Conservation (phyloP, 306 rosid species). For the Prunus mira region DNA sequence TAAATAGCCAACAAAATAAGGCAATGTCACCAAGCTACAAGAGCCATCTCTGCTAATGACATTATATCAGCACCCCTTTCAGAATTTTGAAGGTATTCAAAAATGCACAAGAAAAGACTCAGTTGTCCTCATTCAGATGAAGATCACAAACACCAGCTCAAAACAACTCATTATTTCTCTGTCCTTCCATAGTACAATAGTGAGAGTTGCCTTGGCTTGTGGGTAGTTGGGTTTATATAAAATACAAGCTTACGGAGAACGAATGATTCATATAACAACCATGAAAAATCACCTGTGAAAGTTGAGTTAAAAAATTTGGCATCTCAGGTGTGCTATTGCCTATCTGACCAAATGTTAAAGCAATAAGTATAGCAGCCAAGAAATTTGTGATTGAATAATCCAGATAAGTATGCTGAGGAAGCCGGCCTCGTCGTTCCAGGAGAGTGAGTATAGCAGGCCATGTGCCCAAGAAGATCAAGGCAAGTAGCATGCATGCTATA, state of each 20-base stretch:
- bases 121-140: too few species aligned
- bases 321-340: constrained; percentile 47
- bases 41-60: too few species aligned
- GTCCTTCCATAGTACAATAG: not conserved
- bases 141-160: too few species aligned
- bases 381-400: constrained; percentile 80
- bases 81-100: too few species aligned
- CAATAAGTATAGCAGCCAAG: constrained; percentile 79
- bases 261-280: not conserved
- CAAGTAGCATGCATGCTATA: constrained; percentile 73
- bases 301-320: constrained; percentile 69
- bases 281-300: constrained; percentile 48
- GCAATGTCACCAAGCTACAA: too few species aligned
- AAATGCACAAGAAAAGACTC: too few species aligned
- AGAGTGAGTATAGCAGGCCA: constrained; percentile 87
- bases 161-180: not conserved
- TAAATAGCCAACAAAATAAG: too few species aligned
- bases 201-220: too few species aligned
- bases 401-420: constrained; percentile 94
- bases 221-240: not conserved
- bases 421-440: constrained; percentile 80
- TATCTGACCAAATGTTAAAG: constrained; percentile 76
- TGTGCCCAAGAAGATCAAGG: constrained; percentile 75
- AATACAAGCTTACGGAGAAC: not conserved
- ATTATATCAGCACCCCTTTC: too few species aligned